Evolutionary conservation across 2,329 filamentous ascomycete genomes (phyloP).

Genomic region (Capronia americana): DNA sequence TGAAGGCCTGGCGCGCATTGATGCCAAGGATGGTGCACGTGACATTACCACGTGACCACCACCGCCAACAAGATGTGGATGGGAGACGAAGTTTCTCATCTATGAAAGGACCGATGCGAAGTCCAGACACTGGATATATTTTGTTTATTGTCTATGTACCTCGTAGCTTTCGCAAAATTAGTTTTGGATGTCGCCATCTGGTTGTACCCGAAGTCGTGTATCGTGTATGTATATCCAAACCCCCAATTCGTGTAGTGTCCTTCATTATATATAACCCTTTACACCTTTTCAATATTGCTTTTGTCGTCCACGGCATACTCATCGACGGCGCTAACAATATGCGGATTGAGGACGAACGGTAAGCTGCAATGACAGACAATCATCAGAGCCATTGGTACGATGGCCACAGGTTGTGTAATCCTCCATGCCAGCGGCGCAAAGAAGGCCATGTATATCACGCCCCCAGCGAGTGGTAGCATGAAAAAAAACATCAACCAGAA

Average conservation of each 20-base stretch:
- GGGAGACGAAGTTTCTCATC: no score
- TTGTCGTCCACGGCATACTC: conserved; percentile 33
- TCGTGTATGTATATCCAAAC: conserved; percentile 23
- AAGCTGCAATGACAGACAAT: conserved; percentile 32
- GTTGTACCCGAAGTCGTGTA: conserved; percentile 28
- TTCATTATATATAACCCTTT: conserved; percentile 28
- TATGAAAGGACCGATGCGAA: conserved; percentile 8
- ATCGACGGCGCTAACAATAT: conserved; percentile 32
- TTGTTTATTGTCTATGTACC: conserved; percentile 31
- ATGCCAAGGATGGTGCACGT: no score
- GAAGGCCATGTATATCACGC: conserved; percentile 42
- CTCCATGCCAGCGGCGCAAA: conserved; percentile 48
- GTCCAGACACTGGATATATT: conserved; percentile 22
- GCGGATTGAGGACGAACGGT: conserved; percentile 30
- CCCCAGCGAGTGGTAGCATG: conserved; percentile 37
- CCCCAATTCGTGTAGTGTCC: conserved; percentile 25
- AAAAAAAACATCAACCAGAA: conserved; percentile 73
- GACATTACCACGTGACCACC: no score
- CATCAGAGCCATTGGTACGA: conserved; percentile 69
- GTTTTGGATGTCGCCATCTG: conserved; percentile 28
- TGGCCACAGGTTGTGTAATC: conserved; percentile 64
- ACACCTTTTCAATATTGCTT: conserved; percentile 30
- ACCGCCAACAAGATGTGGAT: no score
- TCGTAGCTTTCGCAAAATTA: conserved; percentile 31
- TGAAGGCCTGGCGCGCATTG: no score